Conservation (phyloP, 768 basidiomycete species). For the Phylloporus arenicola region DNA sequence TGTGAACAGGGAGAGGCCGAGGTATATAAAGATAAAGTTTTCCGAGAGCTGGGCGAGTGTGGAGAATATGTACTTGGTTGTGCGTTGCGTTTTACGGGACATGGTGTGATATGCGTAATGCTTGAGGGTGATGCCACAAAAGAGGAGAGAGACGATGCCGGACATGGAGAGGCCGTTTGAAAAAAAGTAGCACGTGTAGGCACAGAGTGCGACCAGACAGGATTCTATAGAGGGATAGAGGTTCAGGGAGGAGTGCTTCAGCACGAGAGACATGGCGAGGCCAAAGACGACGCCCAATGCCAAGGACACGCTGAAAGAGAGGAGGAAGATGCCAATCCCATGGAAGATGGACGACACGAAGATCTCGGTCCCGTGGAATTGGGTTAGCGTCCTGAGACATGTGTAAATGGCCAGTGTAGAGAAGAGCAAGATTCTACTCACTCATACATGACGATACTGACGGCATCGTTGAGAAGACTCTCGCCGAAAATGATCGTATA, state of each 20-base stretch:
- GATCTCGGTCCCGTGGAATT: constrained; percentile 87
- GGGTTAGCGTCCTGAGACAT: constrained; percentile 70
- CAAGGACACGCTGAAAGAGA: constrained; percentile 94
- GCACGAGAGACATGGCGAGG: constrained; percentile 81
- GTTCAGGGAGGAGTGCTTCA: constrained; percentile 88
- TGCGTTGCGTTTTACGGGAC: constrained; percentile 89
- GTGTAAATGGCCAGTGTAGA: not conserved
- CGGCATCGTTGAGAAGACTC: constrained; percentile 94
- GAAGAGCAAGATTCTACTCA: constrained; percentile 42
- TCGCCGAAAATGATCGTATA: constrained; percentile 98
- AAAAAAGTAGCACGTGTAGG: constrained; percentile 98
- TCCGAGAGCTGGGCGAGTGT: constrained; percentile 92
- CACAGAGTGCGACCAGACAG: constrained; percentile 90
- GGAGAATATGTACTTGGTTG: constrained; percentile 93
- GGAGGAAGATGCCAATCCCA: constrained; percentile 94
- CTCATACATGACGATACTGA: constrained; percentile 99
- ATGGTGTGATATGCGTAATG: constrained; percentile 99
- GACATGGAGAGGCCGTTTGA: constrained; percentile 93
- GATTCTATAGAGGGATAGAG: constrained; percentile 92
- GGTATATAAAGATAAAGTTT: constrained; percentile 99
- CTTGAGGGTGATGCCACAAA: constrained; percentile 98
- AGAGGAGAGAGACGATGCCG: constrained; percentile 95
- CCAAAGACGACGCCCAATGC: constrained; percentile 90
- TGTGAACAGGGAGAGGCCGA: constrained; percentile 96
- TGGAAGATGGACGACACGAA: constrained; percentile 87